These are phyloP conservation scores for Xylariaceae sp. DNA, from an alignment of 2,329 filamentous ascomycete genomes.

Conservation along the genomic window DNA sequence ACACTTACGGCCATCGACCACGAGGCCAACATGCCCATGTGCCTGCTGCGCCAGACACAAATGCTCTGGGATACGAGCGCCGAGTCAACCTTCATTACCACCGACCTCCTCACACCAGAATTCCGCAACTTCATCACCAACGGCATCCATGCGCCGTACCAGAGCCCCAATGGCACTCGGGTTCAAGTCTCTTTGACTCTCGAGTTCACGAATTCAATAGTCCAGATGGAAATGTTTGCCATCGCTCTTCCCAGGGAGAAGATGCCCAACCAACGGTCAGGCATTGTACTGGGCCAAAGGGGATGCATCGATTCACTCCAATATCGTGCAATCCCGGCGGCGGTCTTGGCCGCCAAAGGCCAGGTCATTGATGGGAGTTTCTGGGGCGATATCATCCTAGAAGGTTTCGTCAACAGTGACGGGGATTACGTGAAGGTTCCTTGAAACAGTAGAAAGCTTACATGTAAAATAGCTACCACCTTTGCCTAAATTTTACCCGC, in stretches of 20 bases:
- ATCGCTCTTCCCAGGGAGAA: not conserved
- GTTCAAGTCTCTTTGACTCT: not conserved
- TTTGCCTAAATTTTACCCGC: too few relatives aligned
- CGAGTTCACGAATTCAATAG: not conserved
- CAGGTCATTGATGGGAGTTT: not conserved
- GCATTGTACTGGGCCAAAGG: not conserved
- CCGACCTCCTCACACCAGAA: not conserved
- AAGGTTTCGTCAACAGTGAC: constrained; percentile 4
- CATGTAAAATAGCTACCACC: too few relatives aligned
- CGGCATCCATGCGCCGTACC: not conserved
- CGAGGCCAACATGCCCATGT: not conserved
- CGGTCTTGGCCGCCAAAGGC: not conserved
- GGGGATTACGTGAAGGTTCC: not conserved
- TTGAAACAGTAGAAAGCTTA: too few relatives aligned
- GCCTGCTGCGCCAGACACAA: not conserved
- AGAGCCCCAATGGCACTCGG: not conserved
- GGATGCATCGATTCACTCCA: not conserved
- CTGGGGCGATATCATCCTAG: not conserved
- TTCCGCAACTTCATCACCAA: not conserved
- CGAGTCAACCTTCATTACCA: not conserved
- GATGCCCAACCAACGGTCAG: not conserved
- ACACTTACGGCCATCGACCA: not conserved
- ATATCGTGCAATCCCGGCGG: not conserved
- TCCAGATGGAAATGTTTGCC: not conserved
- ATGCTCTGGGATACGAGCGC: not conserved